A percentile compares a stretch with the other conserved stretches of the same genome.
Evolutionary conservation across 495 filamentous ascomycete genomes (phyloP).

Genomic region (Pyrenula aspistea): DNA sequence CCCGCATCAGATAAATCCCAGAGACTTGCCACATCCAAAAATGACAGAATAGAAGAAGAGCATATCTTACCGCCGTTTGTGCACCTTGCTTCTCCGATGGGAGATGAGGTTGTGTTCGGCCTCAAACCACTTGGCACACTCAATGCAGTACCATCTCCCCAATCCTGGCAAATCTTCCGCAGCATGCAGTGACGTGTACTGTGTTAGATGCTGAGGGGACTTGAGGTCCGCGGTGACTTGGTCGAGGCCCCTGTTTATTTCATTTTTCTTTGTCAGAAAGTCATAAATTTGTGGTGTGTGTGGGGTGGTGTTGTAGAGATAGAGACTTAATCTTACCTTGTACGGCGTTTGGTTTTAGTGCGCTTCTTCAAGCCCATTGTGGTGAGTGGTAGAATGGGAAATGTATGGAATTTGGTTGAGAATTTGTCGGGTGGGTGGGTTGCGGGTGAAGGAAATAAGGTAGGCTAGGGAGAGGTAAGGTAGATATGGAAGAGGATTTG

Average conservation of each 20-base stretch:
- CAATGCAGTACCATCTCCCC: conserved; percentile 75
- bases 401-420: no score
- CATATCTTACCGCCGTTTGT: conserved; percentile 67
- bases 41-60: not conserved
- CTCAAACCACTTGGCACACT: conserved; percentile 95
- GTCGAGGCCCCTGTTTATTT: conserved; percentile 66
- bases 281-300: no score
- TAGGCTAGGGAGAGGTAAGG: no score
- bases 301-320: no score
- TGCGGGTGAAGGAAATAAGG: no score
- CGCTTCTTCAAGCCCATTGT: conserved; percentile 43
- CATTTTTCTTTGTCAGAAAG: no score
- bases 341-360: conserved; percentile 46
- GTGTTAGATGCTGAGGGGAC: conserved; percentile 61
- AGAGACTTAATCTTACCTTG: conserved; percentile 31
- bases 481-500: no score
- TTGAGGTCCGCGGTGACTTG: conserved; percentile 73
- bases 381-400: no score
- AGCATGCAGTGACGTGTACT: conserved; percentile 67
- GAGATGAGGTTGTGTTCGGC: conserved; percentile 61
- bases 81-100: conserved; percentile 78
- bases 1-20: no score
- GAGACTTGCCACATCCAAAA: no score
- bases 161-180: conserved; percentile 77
- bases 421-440: no score